Evolutionary conservation across 805 yeast species (phyloP), one percentile per base, ranked within the genome.

Genomic region (Monosporozyma yasuniensis): DNA sequence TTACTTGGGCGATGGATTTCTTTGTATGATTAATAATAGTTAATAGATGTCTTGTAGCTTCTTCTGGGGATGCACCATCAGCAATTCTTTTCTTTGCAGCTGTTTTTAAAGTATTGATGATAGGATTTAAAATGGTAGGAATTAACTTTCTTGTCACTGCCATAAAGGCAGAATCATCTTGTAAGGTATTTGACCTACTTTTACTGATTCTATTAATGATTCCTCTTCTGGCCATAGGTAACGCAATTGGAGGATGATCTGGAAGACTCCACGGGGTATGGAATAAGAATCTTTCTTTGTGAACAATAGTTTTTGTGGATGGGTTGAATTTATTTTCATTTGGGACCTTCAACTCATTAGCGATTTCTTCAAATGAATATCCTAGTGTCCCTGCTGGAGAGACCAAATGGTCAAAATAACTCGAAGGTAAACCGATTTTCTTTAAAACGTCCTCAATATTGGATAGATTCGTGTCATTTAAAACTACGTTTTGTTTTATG

Each of bases 251-350:
- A 9, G 68, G 68, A 51, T 56, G 53, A 3, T 28, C 25, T 2
- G 70, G 70, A 14, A 66, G 21, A 7, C 25, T 38, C 70, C 70
- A 66, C 14, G 70, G 70, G 10, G 70, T 68, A 52, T 66, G 70
- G 27, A 65, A 60, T 27, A 52, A 50, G 27, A 56, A 47, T 42
- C 61, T 64, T 47, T 66, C 70, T 41, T 60, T 60, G 34, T 55
- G 59, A 11, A 63, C 56, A 4, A 61, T 58, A 1, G 69, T 64
- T 47, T 59, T 62, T 1, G 50, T 47, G 14, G 47, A 34, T n/a
- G 56, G 55, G 44, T 57, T 57, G 48, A 51, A 45, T 42, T n/a
- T 8, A 39, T 50, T n/a, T 47, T 46, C 22, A 6, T 9, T 4
- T 32, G 16, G 41, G 2, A 19, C n/a, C 23, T 16, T 44, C 16